A percentile compares a stretch with the other conserved stretches of the same genome.
Conservation (phyloP, 352 stramenopile genomes). For the Pythium phragmiticola region DNA sequence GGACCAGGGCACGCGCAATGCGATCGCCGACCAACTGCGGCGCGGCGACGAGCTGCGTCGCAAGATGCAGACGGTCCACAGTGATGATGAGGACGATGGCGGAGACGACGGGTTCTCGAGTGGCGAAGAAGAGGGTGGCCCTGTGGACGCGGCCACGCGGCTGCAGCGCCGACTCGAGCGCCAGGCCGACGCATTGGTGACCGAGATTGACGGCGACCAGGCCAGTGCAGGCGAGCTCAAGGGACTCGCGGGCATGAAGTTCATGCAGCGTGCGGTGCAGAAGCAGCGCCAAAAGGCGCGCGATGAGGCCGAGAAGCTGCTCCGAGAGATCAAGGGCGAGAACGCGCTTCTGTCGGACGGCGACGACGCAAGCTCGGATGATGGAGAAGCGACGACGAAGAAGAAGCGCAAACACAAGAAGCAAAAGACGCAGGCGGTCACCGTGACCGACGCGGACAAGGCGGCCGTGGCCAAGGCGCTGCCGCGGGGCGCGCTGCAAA, state of each 20-base stretch:
- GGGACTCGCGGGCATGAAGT: conserved; percentile 95
- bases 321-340: conserved; percentile 92
- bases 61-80: conserved; percentile 88
- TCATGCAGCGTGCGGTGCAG: conserved; percentile 97
- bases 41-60: conserved; percentile 91
- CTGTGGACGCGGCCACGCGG: conserved; percentile 51
- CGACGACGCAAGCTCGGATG: conserved; percentile 46
- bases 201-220: conserved; percentile 70
- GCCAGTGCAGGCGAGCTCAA: conserved; percentile 50
- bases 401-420: conserved; percentile 28
- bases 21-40: conserved; percentile 87
- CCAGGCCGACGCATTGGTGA: conserved; percentile 70
- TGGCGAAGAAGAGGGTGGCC: conserved; percentile 32
- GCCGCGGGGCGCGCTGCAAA: conserved; percentile 54
- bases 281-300: conserved; percentile 92
- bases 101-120: conserved; percentile 47
- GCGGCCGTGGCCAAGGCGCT: conserved; percentile 51
- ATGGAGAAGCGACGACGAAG: conserved; percentile 28
- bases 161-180: conserved; percentile 65
- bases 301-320: conserved; percentile 90
- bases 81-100: conserved; percentile 41
- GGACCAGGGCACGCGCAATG: conserved; percentile 90
- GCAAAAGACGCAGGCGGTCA: conserved; percentile 32
- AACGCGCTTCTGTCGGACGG: conserved; percentile 60
- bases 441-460: conserved; percentile 53